Evolutionary conservation across 192 early-diverging fungal genomes (phyloP).

Genomic region (Coemansia sp.): DNA sequence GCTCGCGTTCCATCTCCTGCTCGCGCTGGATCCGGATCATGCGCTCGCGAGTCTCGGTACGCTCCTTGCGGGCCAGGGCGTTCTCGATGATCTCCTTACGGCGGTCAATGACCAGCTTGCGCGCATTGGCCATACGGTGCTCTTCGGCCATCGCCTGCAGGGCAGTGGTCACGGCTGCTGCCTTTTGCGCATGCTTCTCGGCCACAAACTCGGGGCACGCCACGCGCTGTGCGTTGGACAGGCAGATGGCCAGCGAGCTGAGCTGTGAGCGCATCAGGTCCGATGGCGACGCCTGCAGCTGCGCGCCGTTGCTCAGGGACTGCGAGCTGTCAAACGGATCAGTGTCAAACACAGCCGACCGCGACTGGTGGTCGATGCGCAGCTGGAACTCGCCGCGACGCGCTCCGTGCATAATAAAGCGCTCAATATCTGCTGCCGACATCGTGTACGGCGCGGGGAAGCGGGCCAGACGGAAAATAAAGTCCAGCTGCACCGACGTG

Average conservation of each 20-base stretch:
- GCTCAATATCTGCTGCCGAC: slow-evolving; percentile 86
- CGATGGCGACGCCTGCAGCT: slow-evolving; percentile 79
- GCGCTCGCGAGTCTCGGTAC: slow-evolving; percentile 78
- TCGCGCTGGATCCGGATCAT: slow-evolving; percentile 71
- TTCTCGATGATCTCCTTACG: slow-evolving; percentile 78
- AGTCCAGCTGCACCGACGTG: slow-evolving; percentile 93
- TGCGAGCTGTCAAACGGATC: slow-evolving; percentile 82
- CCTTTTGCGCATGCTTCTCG: slow-evolving; percentile 65
- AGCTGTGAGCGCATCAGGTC: slow-evolving; percentile 95
- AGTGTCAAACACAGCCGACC: slow-evolving; percentile 88
- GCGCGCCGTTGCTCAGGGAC: slow-evolving; percentile 76
- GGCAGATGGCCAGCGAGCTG: slow-evolving; percentile 76
- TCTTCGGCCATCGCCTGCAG: slow-evolving; percentile 77
- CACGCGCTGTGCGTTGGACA: slow-evolving; percentile 81
- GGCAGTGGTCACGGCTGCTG: slow-evolving; percentile 68
- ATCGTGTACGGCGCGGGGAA: slow-evolving; percentile 87
- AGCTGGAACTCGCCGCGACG: slow-evolving; percentile 94
- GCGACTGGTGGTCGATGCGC: slow-evolving; percentile 89
- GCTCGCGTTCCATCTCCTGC: slow-evolving; percentile 77
- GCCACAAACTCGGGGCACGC: slow-evolving; percentile 76
- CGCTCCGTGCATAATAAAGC: slow-evolving; percentile 98
- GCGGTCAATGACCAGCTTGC: slow-evolving; percentile 86
- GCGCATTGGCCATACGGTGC: slow-evolving; percentile 69
- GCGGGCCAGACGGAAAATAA: slow-evolving; percentile 82
- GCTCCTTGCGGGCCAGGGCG: slow-evolving; percentile 73